phyloP scores from a whole-genome alignment of 768 basidiomycete genomes.

The Mycena metata region DNA sequence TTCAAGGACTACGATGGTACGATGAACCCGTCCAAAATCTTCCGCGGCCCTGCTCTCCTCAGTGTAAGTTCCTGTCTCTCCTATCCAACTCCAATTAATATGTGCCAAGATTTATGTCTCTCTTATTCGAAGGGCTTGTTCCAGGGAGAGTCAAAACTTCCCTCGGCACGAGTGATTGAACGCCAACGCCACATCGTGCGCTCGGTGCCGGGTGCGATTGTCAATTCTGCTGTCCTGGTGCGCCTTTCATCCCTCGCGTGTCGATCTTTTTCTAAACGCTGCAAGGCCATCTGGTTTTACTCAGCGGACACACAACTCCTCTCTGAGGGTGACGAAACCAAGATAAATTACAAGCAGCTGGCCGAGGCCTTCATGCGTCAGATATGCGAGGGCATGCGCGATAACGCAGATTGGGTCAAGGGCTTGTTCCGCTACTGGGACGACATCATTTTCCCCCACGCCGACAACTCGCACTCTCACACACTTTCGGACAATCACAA shows the following conservation, averaged over 20 bases:
- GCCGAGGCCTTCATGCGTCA: constrained; percentile 9
- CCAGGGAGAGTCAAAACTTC: neutral
- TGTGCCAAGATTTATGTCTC: constrained; percentile 19
- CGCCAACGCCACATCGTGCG: constrained; percentile 5
- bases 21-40: no score
- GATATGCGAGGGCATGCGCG: neutral
- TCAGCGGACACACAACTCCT: constrained; percentile 10
- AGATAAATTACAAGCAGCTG: constrained; percentile 7
- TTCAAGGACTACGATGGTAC: no score
- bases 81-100: no score
- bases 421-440: constrained; percentile 10
- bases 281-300: constrained; percentile 11
- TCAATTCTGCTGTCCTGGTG: neutral
- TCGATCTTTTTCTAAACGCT: neutral
- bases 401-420: constrained; percentile 3
- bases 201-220: neutral
- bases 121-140: constrained; percentile 11
- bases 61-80: no score
- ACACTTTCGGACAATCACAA: no score
- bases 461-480: neutral
- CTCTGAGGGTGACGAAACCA: constrained; percentile 16
- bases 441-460: constrained; percentile 14
- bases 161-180: neutral
- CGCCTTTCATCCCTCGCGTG: neutral
- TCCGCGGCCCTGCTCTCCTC: no score